phyloP scores from a whole-genome alignment of 73 alveolate species.

The Breviolum minutum region DNA sequence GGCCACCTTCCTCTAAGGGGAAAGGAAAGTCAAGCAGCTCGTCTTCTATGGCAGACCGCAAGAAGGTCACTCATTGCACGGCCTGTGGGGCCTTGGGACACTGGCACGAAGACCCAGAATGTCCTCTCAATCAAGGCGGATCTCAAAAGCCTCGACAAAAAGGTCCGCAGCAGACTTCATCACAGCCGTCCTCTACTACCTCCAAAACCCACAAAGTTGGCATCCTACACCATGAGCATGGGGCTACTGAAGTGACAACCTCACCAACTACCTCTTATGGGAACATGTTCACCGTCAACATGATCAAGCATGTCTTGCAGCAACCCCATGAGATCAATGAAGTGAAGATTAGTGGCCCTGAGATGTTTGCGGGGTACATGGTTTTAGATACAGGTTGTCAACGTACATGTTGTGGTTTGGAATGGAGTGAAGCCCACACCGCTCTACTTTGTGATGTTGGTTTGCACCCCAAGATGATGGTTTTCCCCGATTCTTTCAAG shows the following conservation, averaged over 20 bases:
- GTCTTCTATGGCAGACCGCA: neutral
- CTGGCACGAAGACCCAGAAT: neutral
- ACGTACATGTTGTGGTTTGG: neutral
- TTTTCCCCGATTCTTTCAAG: neutral
- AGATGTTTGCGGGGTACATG: neutral
- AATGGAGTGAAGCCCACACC: no score
- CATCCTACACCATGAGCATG: neutral
- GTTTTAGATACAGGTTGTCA: constrained; percentile 23
- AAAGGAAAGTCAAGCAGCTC: neutral
- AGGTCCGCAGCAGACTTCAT: no score
- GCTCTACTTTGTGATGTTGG: no score
- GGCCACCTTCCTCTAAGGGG: neutral
- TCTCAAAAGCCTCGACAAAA: neutral
- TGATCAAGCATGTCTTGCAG: neutral
- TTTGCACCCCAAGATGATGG: neutral
- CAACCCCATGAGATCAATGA: neutral
- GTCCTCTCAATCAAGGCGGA: neutral
- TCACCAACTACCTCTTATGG: neutral
- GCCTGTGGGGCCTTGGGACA: constrained; percentile 6
- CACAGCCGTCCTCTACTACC: neutral
- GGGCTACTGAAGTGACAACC: neutral
- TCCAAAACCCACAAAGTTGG: neutral
- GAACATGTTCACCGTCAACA: neutral
- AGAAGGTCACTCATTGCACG: neutral
- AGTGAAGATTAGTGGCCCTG: neutral